Percentiles rank a stretch among this genome's conserved stretches.
phyloP scores from a whole-genome alignment of 108 stramenopile species.

The Aurantiochytrium sp. region DNA sequence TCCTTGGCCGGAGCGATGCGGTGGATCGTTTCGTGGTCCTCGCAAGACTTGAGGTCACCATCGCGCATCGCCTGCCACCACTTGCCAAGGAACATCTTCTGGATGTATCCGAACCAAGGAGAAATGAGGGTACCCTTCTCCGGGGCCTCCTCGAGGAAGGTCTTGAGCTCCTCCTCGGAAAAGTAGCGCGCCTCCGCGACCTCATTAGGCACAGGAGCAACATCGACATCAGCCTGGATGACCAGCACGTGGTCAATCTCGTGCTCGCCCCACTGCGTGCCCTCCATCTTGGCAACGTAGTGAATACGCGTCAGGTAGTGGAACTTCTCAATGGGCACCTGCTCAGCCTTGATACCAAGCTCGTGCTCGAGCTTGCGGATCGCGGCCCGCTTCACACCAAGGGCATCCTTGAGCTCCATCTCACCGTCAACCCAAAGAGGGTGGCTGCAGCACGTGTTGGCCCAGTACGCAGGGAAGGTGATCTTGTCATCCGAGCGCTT shows the following conservation, averaged over 20 bases:
- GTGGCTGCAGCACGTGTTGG: conserved; percentile 97
- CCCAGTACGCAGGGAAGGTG: conserved; percentile 98
- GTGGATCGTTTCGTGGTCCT: not conserved
- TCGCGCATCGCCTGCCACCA: conserved; percentile 25
- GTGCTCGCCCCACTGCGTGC: conserved; percentile 91
- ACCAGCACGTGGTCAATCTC: conserved; percentile 98
- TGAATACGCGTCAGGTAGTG: conserved; percentile 94
- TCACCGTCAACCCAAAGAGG: conserved; percentile 69
- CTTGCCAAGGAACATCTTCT: not conserved
- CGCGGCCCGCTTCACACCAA: conserved; percentile 88
- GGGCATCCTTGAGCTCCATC: conserved; percentile 47
- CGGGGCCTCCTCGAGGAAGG: conserved; percentile 55
- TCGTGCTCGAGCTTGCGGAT: conserved; percentile 93
- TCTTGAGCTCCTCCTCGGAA: conserved; percentile 47
- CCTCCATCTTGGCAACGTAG: conserved; percentile 67
- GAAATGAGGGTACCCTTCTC: not conserved
- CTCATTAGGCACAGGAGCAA: conserved; percentile 77
- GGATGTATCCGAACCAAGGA: conserved; percentile 23
- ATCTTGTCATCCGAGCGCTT: conserved; percentile 85
- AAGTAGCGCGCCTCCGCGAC: conserved; percentile 72
- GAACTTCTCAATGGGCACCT: conserved; percentile 65
- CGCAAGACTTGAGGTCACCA: not conserved
- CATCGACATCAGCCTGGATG: conserved; percentile 52
- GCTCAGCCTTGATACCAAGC: conserved; percentile 68
- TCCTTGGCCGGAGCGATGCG: not conserved